Evolutionary conservation across 495 filamentous ascomycete genomes (phyloP).

Genomic region (Penicillium nucicola): DNA sequence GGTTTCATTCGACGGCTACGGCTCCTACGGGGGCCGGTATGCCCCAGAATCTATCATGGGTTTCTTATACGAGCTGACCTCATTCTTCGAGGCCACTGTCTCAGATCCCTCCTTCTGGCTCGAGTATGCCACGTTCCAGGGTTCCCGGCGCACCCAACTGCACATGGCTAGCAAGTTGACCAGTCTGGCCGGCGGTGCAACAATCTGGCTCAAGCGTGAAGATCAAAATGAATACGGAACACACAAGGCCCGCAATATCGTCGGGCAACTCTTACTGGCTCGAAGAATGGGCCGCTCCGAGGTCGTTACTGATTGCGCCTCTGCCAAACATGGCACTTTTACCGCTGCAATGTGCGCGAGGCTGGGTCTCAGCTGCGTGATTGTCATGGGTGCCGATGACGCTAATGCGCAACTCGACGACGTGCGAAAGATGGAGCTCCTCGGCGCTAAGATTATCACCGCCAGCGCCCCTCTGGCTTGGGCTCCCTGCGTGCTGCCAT

Average conservation of each 20-base stretch:
- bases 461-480: slow-evolving; percentile 25
- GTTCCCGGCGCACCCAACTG: slow-evolving; percentile 19
- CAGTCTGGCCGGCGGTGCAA: slow-evolving; percentile 20
- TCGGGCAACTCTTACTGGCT: slow-evolving; percentile 33
- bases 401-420: slow-evolving; percentile 24
- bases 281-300: slow-evolving; percentile 27
- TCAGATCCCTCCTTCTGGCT: slow-evolving; percentile 31
- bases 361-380: slow-evolving; percentile 26
- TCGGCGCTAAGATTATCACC: slow-evolving; percentile 28
- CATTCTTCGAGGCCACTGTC: slow-evolving; percentile 26
- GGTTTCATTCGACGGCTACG: slow-evolving; percentile 25
- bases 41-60: slow-evolving; percentile 32
- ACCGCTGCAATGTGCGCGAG: slow-evolving; percentile 33
- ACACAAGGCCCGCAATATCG: slow-evolving; percentile 30
- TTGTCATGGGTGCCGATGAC: slow-evolving; percentile 32
- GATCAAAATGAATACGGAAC: slow-evolving; percentile 29
- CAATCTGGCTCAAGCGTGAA: slow-evolving; percentile 35
- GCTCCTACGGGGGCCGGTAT: slow-evolving; percentile 31
- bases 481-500: slow-evolving; percentile 30
- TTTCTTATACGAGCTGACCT: slow-evolving; percentile 28
- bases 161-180: slow-evolving; percentile 27
- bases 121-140: slow-evolving; percentile 24
- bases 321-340: slow-evolving; percentile 30
- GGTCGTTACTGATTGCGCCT: slow-evolving; percentile 33
- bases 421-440: slow-evolving; percentile 27